Evolutionary conservation across 345 rosid species (phyloP).

Genomic region (Salix arbutifolia): DNA sequence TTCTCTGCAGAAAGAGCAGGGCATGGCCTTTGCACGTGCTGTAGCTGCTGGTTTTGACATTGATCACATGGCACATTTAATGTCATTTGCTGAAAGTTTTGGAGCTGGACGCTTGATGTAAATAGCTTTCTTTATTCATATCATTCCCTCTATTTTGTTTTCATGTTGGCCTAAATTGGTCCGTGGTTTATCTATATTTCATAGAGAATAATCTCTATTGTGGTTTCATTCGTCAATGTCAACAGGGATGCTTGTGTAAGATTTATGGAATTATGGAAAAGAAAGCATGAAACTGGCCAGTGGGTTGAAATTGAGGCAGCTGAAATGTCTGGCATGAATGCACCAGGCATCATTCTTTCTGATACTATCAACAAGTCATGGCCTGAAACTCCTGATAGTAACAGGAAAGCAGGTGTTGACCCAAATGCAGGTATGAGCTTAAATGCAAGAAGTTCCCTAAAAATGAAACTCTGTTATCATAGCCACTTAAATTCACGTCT

Average conservation of each 20-base stretch:
- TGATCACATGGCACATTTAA: conserved; percentile 66
- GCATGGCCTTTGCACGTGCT: conserved; percentile 99
- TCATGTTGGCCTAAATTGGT: neutral
- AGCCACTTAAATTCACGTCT: neutral
- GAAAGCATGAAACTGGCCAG: conserved; percentile 89
- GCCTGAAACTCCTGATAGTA: conserved; percentile 49
- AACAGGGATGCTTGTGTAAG: conserved; percentile 82
- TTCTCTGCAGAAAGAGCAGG: conserved; percentile 92
- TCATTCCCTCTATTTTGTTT: neutral
- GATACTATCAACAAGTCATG: conserved; percentile 45
- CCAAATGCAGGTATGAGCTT: conserved; percentile 34
- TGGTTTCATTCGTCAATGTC: conserved; percentile 22
- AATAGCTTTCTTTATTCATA: conserved; percentile 12
- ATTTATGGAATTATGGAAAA: conserved; percentile 81
- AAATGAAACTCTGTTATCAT: neutral
- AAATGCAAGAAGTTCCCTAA: neutral
- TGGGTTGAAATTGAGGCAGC: conserved; percentile 86
- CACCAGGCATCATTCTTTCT: conserved; percentile 64
- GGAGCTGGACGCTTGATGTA: conserved; percentile 88
- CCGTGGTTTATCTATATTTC: conserved; percentile 3
- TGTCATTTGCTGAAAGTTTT: conserved; percentile 76
- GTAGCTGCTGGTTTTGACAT: conserved; percentile 93
- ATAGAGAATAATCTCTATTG: conserved; percentile 6
- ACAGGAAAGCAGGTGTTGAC: conserved; percentile 39
- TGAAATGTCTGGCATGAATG: conserved; percentile 52